A percentile compares a stretch with the other conserved stretches of the same genome.
Evolutionary conservation across 2,329 filamentous ascomycete genomes (phyloP).

Genomic region (Penicillium sp.): DNA sequence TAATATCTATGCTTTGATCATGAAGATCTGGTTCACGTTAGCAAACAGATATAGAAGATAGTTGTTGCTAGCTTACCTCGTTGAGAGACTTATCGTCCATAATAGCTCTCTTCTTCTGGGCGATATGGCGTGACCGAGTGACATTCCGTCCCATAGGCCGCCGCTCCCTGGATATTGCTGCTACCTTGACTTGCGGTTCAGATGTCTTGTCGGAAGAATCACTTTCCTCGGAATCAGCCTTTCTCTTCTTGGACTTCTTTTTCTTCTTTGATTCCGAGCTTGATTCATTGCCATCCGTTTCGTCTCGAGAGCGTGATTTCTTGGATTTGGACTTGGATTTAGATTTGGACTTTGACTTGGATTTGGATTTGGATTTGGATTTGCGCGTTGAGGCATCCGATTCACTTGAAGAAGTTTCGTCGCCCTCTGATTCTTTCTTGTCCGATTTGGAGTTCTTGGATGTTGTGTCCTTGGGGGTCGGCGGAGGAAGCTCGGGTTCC

Average conservation of each 20-base stretch:
- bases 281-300: slow-evolving; percentile 17
- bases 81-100: slow-evolving; percentile 79
- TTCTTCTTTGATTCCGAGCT: slow-evolving; percentile 27
- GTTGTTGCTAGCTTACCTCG: slow-evolving; percentile 59
- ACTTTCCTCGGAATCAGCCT: slow-evolving; percentile 30
- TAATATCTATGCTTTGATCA: slow-evolving; percentile 23
- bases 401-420: slow-evolving; percentile 10
- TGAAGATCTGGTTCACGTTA: slow-evolving; percentile 22
- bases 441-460: slow-evolving; percentile 48
- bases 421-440: slow-evolving; percentile 10
- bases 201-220: slow-evolving; percentile 24
- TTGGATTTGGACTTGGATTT: slow-evolving; percentile 23
- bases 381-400: slow-evolving; percentile 9
- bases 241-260: slow-evolving; percentile 37
- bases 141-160: slow-evolving; percentile 62
- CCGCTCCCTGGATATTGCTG: slow-evolving; percentile 49
- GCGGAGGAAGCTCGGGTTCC: slow-evolving; percentile 7
- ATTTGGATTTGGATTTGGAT: slow-evolving; percentile 18
- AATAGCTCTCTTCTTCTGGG: slow-evolving; percentile 80
- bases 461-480: slow-evolving; percentile 50
- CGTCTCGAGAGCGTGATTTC: slow-evolving; percentile 17
- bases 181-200: slow-evolving; percentile 13
- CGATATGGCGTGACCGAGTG: slow-evolving; percentile 77
- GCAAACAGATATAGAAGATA: not conserved
- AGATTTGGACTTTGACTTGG: slow-evolving; percentile 13